Base-by-base conservation (phyloP, 1,284 basidiomycete genomes). In the Heterobasidion annosum region DNA sequence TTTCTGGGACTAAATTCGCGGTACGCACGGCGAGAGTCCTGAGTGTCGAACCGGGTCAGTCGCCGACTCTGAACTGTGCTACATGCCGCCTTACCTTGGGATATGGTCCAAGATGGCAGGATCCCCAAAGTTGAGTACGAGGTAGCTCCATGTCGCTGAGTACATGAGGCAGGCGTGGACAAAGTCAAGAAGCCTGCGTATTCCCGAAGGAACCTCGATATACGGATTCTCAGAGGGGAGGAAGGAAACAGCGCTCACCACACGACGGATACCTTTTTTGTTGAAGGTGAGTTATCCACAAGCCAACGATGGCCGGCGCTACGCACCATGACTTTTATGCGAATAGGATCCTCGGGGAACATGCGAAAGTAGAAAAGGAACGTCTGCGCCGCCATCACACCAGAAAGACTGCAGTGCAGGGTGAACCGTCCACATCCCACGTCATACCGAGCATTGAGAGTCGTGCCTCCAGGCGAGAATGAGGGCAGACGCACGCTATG, bases 21-120 rank as follows among this genome's bases (percentile, higher is more conserved):
- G 34, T 34, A 7, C 9, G 40, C 56, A 78, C 77, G 15, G 74
- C 71, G 25, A 78, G 62, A 34, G 70, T 68, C 64, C 76, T 78
- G 51, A 52, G 52, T 42, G 4, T 32, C 50, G 34, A 50, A 25
- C 25, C 25, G 3, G 4, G 25, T 25, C 25, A 25, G 4, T 25
- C 3, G 25, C 25, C 3, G 25, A 25, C 3, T 25, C 25, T 25
- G 25, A 25, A 25, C 25, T 4, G 25, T 25, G 25, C 25, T 25
- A 3, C 25, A 25, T 25, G 25, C 25, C 4, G 12, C 12, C 67
- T 34, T 53, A 74, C 75, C 69, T 69, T 34, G 72, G 70, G 48
- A 76, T 70, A 33, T 57, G 60, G 53, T 73, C 70, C 10, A 69
- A 63, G 7, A 59, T 58, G 0, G 50, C 51, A 7, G 51, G 51